A percentile compares a stretch with the other conserved stretches of the same genome.
These are phyloP conservation scores for Acanthamoeba healyi DNA, from an alignment of 208 protist species.

Conservation along the genomic window DNA sequence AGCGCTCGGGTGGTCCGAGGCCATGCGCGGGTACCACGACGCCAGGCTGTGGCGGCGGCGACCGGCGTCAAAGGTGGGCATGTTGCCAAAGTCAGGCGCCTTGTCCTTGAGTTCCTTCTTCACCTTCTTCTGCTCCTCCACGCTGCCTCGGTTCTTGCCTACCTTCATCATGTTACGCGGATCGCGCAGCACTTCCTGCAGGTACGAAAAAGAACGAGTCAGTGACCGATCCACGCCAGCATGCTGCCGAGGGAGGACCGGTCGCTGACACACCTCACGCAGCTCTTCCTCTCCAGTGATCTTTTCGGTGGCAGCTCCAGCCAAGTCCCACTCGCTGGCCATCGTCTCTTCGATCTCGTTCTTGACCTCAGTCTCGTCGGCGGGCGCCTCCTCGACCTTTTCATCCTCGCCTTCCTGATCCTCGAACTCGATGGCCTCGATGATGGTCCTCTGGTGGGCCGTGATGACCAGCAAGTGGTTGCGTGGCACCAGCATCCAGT, in stretches of 20 bases:
- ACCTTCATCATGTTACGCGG: constrained; percentile 63
- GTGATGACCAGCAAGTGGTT: constrained; percentile 61
- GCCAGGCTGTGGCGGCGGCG: constrained; percentile 47
- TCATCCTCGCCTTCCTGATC: neutral
- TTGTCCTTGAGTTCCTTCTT: constrained; percentile 65
- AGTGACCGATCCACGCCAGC: no score
- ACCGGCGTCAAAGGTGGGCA: neutral
- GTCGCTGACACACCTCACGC: constrained; percentile 4
- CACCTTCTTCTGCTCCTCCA: constrained; percentile 31
- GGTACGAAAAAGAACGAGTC: neutral
- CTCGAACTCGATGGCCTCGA: constrained; percentile 63
- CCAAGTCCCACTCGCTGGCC: constrained; percentile 64
- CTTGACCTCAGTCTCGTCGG: constrained; percentile 57
- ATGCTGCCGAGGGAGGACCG: no score
- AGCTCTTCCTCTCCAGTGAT: constrained; percentile 57
- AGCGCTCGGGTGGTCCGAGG: neutral
- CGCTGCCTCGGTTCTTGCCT: constrained; percentile 44
- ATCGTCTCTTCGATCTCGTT: constrained; percentile 44
- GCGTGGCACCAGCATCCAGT: constrained; percentile 57
- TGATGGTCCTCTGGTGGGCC: constrained; percentile 4
- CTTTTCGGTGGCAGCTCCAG: neutral
- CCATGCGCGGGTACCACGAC: constrained; percentile 57
- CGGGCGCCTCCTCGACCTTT: constrained; percentile 14
- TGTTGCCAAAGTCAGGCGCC: constrained; percentile 38
- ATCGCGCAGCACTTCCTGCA: constrained; percentile 7